Evolutionary conservation across 768 basidiomycete genomes (phyloP).

Genomic region (Amanita phalloides): DNA sequence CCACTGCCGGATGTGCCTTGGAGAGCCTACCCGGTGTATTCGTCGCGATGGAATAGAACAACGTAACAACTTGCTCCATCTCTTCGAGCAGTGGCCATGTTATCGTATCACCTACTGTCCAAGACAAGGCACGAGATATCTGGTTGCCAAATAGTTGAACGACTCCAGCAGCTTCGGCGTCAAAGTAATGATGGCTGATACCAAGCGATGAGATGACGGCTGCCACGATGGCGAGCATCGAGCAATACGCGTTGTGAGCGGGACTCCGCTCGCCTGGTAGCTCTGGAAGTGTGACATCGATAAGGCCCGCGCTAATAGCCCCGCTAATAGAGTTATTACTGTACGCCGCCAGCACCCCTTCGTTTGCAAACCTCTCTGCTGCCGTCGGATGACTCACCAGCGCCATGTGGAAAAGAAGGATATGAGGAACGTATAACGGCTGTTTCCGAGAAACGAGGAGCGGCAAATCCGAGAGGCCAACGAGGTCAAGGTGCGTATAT

Average conservation of each 20-base stretch:
- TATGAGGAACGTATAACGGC: conserved; percentile 64
- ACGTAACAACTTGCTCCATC: conserved; percentile 64
- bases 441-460: conserved; percentile 51
- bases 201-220: conserved; percentile 56
- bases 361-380: conserved; percentile 79
- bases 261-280: conserved; percentile 69
- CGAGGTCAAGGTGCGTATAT: conserved; percentile 55
- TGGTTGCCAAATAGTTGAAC: conserved; percentile 80
- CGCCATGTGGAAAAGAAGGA: conserved; percentile 82
- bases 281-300: conserved; percentile 59
- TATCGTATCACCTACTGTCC: conserved; percentile 76
- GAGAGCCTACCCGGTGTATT: conserved; percentile 32
- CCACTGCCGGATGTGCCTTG: conserved; percentile 38
- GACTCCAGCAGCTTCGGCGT: conserved; percentile 77
- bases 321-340: conserved; percentile 71
- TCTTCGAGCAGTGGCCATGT: conserved; percentile 73
- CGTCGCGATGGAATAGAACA: conserved; percentile 69
- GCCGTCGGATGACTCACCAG: conserved; percentile 66
- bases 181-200: conserved; percentile 66
- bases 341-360: conserved; percentile 73
- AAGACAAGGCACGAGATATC: conserved; percentile 63
- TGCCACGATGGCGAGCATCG: conserved; percentile 73
- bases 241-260: conserved; percentile 73
- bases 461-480: conserved; percentile 56
- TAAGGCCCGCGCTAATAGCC: conserved; percentile 63